Evolutionary conservation across 441 rosid genomes (phyloP), one percentile per base, ranked within the genome.

Genomic region (Arabidopsis hybrid): DNA sequence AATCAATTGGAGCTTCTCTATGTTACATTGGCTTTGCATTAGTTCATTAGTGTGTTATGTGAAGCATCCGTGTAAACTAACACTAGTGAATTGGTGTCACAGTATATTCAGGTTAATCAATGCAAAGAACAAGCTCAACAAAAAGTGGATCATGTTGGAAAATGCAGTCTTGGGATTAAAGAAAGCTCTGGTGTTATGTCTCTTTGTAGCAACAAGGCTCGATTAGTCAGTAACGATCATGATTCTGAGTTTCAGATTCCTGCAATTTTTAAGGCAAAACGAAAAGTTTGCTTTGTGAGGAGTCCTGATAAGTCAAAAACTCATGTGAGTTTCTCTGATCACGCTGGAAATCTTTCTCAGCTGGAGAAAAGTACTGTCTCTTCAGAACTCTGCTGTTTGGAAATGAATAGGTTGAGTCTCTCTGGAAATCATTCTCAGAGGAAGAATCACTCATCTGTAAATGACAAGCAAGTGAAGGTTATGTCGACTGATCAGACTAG

Each of bases 191-290:
- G 46, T 38, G 61, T 78, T 43, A 57, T 47, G 5, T 35, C 60
- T 67, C 32, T 69, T 18, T 26, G 40, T 34, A 17, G 35, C 45
- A 76, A 77, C 43, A 82, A 79, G 63, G 55, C 56, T 34, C 50
- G 51, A 34, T 42, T 36, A 10, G 17, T 34, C 29, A 64, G 52
- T n/a, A 79, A 73, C 79, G 53, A 55, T 53, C 67, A 47, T 47
- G 79, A 80, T 62, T 71, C 57, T n/a, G 64, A 32, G 36, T 51
- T 64, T 18, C 75, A 79, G 43, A 76, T 80, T 52, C 87, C 73
- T 34, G 61, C 85, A 63, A 86, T 78, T 65, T 83, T 83, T 34
- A 86, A 82, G 83, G 79, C 78, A 58, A 76, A 63, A n/a, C 26
- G 68, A 36, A 80, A 78, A 46, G 55, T 43, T 47, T 62, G 80